Conservation (phyloP, 1,284 basidiomycete species). For the Fistulinella staudtii region DNA sequence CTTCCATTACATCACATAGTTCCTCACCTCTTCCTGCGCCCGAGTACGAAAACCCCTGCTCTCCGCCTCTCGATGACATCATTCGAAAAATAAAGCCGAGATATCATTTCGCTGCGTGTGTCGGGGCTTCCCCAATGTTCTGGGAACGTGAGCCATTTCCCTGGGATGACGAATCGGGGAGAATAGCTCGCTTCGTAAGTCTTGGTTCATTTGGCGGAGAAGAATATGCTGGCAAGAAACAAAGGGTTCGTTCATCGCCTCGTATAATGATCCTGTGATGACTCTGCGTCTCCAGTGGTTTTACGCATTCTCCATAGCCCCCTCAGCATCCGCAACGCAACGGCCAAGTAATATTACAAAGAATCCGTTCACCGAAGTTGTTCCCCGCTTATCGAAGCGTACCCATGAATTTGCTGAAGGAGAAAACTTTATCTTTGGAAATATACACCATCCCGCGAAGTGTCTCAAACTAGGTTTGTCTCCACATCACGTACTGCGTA, state of each 20-base stretch:
- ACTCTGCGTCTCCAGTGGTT: slow-evolving; percentile 54
- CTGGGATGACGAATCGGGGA: slow-evolving; percentile 71
- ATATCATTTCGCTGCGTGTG: slow-evolving; percentile 74
- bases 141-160: slow-evolving; percentile 91
- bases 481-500: not conserved
- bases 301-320: slow-evolving; percentile 69
- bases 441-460: slow-evolving; percentile 52
- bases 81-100: slow-evolving; percentile 64
- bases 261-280: not conserved
- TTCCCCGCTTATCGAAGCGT: slow-evolving; percentile 48
- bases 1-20: slow-evolving; percentile 64
- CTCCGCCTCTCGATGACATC: slow-evolving; percentile 64
- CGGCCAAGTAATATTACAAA: slow-evolving; percentile 65
- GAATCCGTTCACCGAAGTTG: slow-evolving; percentile 63
- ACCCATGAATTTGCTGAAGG: slow-evolving; percentile 42
- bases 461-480: slow-evolving; percentile 50
- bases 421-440: slow-evolving; percentile 69
- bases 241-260: slow-evolving; percentile 55
- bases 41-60: slow-evolving; percentile 43
- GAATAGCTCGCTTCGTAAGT: slow-evolving; percentile 76
- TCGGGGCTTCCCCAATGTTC: slow-evolving; percentile 59
- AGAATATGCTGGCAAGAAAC: slow-evolving; percentile 58
- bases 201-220: slow-evolving; percentile 82
- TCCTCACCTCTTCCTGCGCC: slow-evolving; percentile 47
- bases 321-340: slow-evolving; percentile 36